Conservation (phyloP, 2,329 filamentous ascomycete genomes). For the Mycosphaerella sp. region DNA sequence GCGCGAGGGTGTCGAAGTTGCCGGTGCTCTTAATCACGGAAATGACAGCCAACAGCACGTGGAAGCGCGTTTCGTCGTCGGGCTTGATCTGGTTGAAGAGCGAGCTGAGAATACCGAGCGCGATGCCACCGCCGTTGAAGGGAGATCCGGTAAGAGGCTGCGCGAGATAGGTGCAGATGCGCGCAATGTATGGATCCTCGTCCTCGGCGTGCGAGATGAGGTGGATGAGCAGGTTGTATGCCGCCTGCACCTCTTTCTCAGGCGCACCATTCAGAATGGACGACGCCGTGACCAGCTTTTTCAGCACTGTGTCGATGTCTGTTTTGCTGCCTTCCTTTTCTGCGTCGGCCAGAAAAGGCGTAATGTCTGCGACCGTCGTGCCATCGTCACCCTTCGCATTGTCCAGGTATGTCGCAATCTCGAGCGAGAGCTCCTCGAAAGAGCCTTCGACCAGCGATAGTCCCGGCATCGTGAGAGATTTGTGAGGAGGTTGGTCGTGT, state of each 20-base stretch:
- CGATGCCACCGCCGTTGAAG: constrained; percentile 75
- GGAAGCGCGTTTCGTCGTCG: constrained; percentile 72
- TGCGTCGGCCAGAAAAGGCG: constrained; percentile 56
- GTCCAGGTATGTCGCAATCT: constrained; percentile 93
- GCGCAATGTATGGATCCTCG: constrained; percentile 76
- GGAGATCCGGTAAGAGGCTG: constrained; percentile 82
- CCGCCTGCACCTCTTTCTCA: constrained; percentile 93
- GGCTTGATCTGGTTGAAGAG: constrained; percentile 89
- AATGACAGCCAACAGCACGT: constrained; percentile 84
- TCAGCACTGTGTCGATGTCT: constrained; percentile 76
- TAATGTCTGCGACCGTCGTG: constrained; percentile 56
- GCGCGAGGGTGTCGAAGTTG: constrained; percentile 72
- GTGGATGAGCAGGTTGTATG: constrained; percentile 95
- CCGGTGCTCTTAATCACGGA: constrained; percentile 62
- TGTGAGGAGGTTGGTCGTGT: no score
- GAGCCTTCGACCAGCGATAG: constrained; percentile 74
- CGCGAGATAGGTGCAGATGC: constrained; percentile 82
- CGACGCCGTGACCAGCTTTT: constrained; percentile 80
- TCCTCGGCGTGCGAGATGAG: constrained; percentile 82
- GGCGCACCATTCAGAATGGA: constrained; percentile 72
- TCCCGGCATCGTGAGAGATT: constrained; percentile 47
- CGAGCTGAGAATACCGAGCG: constrained; percentile 84
- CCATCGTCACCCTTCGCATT: constrained; percentile 61
- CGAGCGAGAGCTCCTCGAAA: constrained; percentile 86
- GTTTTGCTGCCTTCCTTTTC: constrained; percentile 51